Evolutionary conservation across 2,329 filamentous ascomycete species (phyloP), one percentile per base, ranked within the genome.

Genomic region (Talaromyces pinophilus): DNA sequence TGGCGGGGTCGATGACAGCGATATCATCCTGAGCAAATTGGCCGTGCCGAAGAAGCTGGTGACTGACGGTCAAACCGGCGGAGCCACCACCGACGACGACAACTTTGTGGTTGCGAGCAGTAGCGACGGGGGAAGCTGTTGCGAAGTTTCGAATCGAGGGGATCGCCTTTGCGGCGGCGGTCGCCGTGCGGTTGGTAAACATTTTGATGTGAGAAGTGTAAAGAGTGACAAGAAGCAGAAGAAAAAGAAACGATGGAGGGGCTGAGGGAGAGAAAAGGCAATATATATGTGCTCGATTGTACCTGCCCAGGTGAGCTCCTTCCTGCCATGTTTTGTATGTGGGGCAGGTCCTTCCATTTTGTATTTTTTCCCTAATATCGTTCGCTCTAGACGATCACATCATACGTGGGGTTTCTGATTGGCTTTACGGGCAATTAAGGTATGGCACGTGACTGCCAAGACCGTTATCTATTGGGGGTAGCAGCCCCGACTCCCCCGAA

Each of bases 31-130:
- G 78, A 0, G 75, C 69, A 71, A 89, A 90, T 30, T 82, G 82
- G 52, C 86, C 87, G 0, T 82, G 80, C 1, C 83, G 83, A 3
- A 90, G 83, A 2, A 92, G 84, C 78, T 92, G 89, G 72, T 91
- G 88, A 71, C 87, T 87, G 72, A 90, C 84, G 1, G 86, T 78
- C 17, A 91, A 77, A 59, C 90, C 90, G 44, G 88, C 90, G 13
- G 86, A 82, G 38, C 90, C 90, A 62, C 85, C 88, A 60, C 89
- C 89, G 33, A 92, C 81, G 1, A 92, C 83, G 13, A 91, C 87
- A 17, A 91, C 82, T 72, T 84, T 88, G 81, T 91, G 89, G 69
- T 80, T 82, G 62, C 77, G 78, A 35, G 77, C 72, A 46, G 78
- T 72, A 63, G 63, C 74, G 25, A 76, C 79, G 7, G 80, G 76